Base-by-base conservation (phyloP, 139 green algal genomes). In the Nannochloris sp. region DNA sequence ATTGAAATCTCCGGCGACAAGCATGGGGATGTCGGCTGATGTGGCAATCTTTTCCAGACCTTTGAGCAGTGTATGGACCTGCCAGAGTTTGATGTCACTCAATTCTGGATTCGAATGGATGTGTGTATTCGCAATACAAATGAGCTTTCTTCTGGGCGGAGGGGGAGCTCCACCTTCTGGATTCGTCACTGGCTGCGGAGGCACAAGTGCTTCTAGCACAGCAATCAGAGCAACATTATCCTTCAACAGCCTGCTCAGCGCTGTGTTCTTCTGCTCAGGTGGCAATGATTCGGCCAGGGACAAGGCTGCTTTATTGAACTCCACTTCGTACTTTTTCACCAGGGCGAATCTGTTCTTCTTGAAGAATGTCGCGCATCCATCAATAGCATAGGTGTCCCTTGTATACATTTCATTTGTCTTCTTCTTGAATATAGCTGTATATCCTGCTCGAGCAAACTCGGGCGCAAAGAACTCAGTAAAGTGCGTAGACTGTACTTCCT, bases 221-320 rank as follows among this genome's bases (percentile, higher is more conserved):
- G 91, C 89, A 61, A 97, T 97, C 45, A 97, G 74, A 2, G 91
- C 92, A 56, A 98, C 92, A 68, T 97, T 97, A 78, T 96, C 89
- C 83, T 98, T 98, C 53, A 96, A 85, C 63, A 97, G 79, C 6
- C 92, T 69, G 67, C 93, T 95, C 44, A 97, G 79, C 10, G 89
- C 90, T 30, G 79, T 79, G 76, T 96, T 96, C 75, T 92, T 95
- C 71, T 88, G 79, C n/a, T 90, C 89, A 59, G 89, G 86, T 25
- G 77, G 71, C 30, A 97, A 84, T 8, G 78, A 70, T 33, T 98
- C 92, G 0, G 83, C 84, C 55, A 97, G 72, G 2, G 72, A 87
- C 36, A 97, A 77, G 13, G 93, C 93, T 12, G 93, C 93, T 78
- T 98, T 98, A 87, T 98, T 98, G 86, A 98, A 98, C 82, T 98